Percentiles rank a stretch among this genome's conserved stretches.
phyloP scores from a whole-genome alignment of 164 flowering plant species.

The Piper betle region DNA sequence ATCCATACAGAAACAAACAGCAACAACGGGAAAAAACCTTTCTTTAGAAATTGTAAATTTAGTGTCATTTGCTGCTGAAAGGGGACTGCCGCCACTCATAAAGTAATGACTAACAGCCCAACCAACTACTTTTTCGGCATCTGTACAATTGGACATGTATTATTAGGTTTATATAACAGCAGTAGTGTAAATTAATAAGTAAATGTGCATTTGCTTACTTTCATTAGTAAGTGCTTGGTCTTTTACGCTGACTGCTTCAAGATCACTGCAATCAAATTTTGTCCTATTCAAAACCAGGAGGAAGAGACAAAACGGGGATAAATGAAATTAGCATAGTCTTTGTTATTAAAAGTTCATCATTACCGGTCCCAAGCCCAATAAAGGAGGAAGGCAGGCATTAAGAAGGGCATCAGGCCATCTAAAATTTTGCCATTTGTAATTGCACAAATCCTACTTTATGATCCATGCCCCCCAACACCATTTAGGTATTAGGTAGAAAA shows the following conservation, averaged over 20 bases:
- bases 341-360: too few relatives aligned
- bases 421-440: too few relatives aligned
- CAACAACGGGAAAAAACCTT: conserved; percentile 30
- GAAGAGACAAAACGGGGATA: background rate
- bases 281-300: conserved; percentile 50
- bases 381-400: too few relatives aligned
- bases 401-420: too few relatives aligned
- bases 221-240: conserved; percentile 75
- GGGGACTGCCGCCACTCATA: conserved; percentile 37
- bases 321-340: too few relatives aligned
- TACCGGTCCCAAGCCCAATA: too few relatives aligned
- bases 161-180: background rate
- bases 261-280: conserved; percentile 57
- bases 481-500: too few relatives aligned
- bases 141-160: conserved; percentile 15
- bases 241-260: conserved; percentile 55
- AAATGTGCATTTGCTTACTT: conserved; percentile 29
- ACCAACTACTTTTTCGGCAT: conserved; percentile 70
- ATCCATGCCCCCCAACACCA: too few relatives aligned
- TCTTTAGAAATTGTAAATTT: conserved; percentile 58
- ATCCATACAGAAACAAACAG: too few relatives aligned
- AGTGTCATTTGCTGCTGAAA: conserved; percentile 25
- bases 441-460: too few relatives aligned
- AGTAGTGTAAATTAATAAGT: background rate
- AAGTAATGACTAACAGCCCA: conserved; percentile 82